These are phyloP conservation scores for Cerrena zonata DNA, from an alignment of 1,284 basidiomycete genomes.

Conservation along the genomic window DNA sequence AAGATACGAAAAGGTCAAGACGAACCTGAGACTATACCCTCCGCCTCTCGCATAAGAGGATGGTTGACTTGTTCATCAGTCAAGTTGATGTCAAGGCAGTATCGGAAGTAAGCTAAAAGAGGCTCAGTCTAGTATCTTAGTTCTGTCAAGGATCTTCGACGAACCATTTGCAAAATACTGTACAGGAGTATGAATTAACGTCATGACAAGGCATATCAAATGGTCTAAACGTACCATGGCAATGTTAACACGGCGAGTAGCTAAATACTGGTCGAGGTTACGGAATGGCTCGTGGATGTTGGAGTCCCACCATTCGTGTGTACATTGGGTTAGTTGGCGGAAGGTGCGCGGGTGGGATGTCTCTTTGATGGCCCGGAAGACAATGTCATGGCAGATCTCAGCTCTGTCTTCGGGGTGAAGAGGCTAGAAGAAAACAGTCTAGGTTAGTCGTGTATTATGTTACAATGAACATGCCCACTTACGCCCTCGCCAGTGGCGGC, in stretches of 20 bases:
- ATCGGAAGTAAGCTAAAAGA: constrained; percentile 6
- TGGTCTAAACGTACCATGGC: constrained; percentile 4
- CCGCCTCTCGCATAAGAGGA: constrained; percentile 9
- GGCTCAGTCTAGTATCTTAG: not conserved
- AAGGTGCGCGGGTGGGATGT: constrained; percentile 9
- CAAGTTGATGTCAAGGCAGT: constrained; percentile 7
- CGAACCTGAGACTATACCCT: constrained; percentile 9
- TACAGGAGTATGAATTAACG: constrained; percentile 2
- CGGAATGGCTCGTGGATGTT: constrained; percentile 9
- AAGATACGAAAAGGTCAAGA: not conserved
- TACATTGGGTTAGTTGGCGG: constrained; percentile 8
- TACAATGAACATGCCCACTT: constrained; percentile 1
- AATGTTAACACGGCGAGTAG: constrained; percentile 8
- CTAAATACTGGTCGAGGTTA: constrained; percentile 10
- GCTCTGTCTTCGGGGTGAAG: constrained; percentile 7
- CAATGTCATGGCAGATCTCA: constrained; percentile 8
- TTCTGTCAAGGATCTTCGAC: not conserved
- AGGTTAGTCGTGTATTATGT: constrained; percentile 1
- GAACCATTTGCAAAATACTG: constrained; percentile 8
- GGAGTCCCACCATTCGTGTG: constrained; percentile 10
- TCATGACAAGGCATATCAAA: not conserved
- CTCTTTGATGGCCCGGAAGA: constrained; percentile 9
- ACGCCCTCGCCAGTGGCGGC: constrained; percentile 9
- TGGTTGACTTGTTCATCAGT: constrained; percentile 10
- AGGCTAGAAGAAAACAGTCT: constrained; percentile 3